Evolutionary conservation across 2,329 filamentous ascomycete species (phyloP), one percentile per base, ranked within the genome.

Genomic region (Colletotrichum cordylinicola): DNA sequence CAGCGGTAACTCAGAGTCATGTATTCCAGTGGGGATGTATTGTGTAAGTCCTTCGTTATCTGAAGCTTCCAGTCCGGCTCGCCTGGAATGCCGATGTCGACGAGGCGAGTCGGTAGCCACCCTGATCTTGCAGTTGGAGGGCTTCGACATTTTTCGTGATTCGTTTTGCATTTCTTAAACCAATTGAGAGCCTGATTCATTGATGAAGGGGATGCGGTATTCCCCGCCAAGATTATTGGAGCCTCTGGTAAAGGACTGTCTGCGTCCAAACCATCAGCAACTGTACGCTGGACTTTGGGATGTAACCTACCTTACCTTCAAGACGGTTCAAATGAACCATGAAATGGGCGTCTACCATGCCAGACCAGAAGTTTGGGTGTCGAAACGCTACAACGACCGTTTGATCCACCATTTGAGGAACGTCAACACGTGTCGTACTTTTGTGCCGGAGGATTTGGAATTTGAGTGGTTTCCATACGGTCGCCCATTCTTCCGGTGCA

Each of bases 231-330:
- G 10, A 52, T 24, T 0, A 2, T 8, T 2, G 43, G 43, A 52
- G 4, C 12, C 43, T 21, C 4, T 24, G 43, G 43, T 13, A 24
- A 52, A 24, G 43, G 43, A n/a, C 43, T 52, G 21, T 21, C 43
- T 52, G 0, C 2, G n/a, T 13, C 0, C 31, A 0, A 52, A 52
- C 5, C 13, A 3, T 52, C 6, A 52, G 10, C 43, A 52, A 1
- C 10, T 8, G 43, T 21, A 52, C 4, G 12, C 43, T 21, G 12
- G 12, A 21, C 21, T 13, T 52, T 0, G 4, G 12, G 2, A 21
- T 13, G 10, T 3, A 0, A 21, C 12, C 2, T 52, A 21, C 43
- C n/a, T 2, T 52, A 21, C 43, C n/a, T 24, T 2, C 10, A 13
- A 52, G n/a, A 12, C 43, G 43, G 21, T 52, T 21, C 43, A 52